Conservation (phyloP, 257 asterid genomes). For the Linaria vulgaris region DNA sequence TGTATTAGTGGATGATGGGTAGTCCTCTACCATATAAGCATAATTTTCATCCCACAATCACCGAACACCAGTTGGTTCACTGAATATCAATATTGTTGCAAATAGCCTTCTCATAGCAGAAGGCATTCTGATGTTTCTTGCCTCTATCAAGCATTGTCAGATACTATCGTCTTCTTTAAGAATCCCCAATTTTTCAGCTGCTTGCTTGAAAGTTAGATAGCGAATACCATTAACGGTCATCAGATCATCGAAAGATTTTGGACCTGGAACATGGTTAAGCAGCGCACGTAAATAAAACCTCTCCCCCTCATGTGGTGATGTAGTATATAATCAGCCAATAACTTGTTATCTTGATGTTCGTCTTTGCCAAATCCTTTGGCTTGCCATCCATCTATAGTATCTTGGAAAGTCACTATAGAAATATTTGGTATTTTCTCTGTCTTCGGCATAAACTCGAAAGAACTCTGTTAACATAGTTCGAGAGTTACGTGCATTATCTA, state of each 20-base stretch:
- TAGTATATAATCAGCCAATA: background rate
- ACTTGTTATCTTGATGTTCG: background rate
- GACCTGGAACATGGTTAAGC: background rate
- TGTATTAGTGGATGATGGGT: no score
- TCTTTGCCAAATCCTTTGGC: background rate
- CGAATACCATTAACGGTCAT: background rate
- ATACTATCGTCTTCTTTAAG: no score
- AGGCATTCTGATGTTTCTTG: background rate
- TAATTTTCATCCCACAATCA: slow-evolving; percentile 9
- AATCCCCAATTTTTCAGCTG: no score
- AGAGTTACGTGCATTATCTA: background rate
- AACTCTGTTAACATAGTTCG: no score
- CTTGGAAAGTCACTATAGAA: slow-evolving; percentile 4
- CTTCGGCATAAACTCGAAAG: background rate
- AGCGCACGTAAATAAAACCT: slow-evolving; percentile 2
- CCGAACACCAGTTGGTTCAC: background rate
- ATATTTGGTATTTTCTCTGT: background rate
- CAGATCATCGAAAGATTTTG: background rate
- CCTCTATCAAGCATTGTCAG: background rate
- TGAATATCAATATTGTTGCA: background rate
- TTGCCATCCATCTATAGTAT: background rate
- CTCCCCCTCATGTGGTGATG: background rate
- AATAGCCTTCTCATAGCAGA: background rate
- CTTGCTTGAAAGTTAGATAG: background rate
- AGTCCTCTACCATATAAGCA: background rate